These are phyloP conservation scores for Monosporozyma servazzii DNA, from an alignment of 805 yeast species.

Conservation along the genomic window DNA sequence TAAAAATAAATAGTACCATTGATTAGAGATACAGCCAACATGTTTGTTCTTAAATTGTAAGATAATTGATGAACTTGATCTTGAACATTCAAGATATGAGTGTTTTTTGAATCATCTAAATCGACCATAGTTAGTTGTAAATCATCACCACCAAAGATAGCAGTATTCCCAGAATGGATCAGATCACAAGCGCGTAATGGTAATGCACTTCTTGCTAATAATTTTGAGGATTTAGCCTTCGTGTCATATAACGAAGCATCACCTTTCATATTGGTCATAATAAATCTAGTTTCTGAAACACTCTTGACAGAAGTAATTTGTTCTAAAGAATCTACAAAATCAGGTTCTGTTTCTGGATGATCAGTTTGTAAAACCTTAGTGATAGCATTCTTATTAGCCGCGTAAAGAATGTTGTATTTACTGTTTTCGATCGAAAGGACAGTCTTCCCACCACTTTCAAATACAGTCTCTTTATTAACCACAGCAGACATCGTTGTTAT, in stretches of 20 bases:
- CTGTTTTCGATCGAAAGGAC: slow-evolving; percentile 1
- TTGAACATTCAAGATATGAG: slow-evolving; percentile 32
- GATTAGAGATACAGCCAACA: slow-evolving; percentile 48
- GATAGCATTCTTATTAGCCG: slow-evolving; percentile 47
- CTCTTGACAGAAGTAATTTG: slow-evolving; percentile 33
- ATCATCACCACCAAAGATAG: slow-evolving; percentile 60
- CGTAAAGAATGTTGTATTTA: slow-evolving; percentile 11
- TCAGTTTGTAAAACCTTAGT: slow-evolving; percentile 41
- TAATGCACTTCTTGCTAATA: slow-evolving; percentile 32
- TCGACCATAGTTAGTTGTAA: slow-evolving; percentile 45
- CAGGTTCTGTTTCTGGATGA: slow-evolving; percentile 52
- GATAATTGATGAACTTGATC: slow-evolving; percentile 52
- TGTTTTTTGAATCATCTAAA: slow-evolving; percentile 19
- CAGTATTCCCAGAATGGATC: slow-evolving; percentile 52
- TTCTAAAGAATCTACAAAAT: slow-evolving; percentile 42
- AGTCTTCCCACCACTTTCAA: slow-evolving; percentile 27
- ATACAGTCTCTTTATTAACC: slow-evolving; percentile 18
- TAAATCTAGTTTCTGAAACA: slow-evolving; percentile 10
- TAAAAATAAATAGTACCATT: slow-evolving; percentile 52
- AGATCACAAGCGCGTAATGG: slow-evolving; percentile 41
- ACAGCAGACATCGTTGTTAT: neutral
- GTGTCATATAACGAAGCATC: slow-evolving; percentile 18
- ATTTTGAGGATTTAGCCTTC: slow-evolving; percentile 24
- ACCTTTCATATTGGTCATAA: slow-evolving; percentile 22
- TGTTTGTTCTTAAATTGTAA: slow-evolving; percentile 48